Evolutionary conservation across 495 filamentous ascomycete species (phyloP).

Genomic region (Aspergillus biplanus): DNA sequence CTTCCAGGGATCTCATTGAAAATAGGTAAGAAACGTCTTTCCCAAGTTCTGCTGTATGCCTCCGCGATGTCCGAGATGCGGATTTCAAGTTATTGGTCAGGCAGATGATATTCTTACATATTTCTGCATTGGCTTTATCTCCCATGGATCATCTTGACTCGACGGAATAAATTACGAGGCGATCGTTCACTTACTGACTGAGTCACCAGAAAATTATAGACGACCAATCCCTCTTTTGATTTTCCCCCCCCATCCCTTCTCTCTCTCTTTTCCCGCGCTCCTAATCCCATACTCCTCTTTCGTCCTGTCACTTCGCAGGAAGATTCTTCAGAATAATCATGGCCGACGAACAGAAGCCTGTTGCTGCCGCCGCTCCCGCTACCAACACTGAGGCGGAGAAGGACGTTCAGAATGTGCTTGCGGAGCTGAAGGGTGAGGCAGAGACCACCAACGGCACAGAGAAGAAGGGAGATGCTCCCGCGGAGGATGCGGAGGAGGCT

Average conservation of each 20-base stretch:
- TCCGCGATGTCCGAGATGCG: neutral
- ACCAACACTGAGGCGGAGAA: constrained; percentile 48
- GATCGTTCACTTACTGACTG: constrained; percentile 13
- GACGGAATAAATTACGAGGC: neutral
- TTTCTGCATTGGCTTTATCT: neutral
- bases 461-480: constrained; percentile 31
- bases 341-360: constrained; percentile 47
- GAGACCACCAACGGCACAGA: constrained; percentile 27
- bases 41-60: neutral
- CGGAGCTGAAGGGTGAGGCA: constrained; percentile 50
- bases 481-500: constrained; percentile 45
- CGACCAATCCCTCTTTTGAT: neutral
- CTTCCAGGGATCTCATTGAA: neutral
- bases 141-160: neutral
- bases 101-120: neutral
- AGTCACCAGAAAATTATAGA: constrained; percentile 1
- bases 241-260: neutral
- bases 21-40: constrained; percentile 8
- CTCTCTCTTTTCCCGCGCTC: neutral
- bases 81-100: constrained; percentile 10
- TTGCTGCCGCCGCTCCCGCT: constrained; percentile 27
- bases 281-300: neutral
- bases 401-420: constrained; percentile 52
- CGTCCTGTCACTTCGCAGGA: constrained; percentile 3
- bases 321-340: constrained; percentile 27